A percentile compares a stretch with the other conserved stretches of the same genome.
Conservation (phyloP, 192 early-diverging fungal genomes). For the Backusella macrospora region DNA sequence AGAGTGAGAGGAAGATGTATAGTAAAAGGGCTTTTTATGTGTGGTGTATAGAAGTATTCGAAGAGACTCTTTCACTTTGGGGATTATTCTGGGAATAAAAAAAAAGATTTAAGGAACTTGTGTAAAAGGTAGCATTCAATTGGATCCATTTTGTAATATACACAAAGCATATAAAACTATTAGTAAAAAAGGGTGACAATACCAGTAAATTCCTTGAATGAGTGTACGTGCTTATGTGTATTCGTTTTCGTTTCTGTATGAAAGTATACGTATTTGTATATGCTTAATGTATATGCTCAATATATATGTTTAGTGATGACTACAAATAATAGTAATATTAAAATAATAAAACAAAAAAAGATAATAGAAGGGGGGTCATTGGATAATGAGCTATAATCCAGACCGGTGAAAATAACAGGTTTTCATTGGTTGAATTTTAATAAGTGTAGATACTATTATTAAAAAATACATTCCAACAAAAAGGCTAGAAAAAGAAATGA, state of each 20-base stretch:
- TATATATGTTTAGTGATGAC: too few relatives aligned
- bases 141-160: neutral
- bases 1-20: neutral
- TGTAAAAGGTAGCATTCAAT: neutral
- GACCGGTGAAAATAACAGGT: too few relatives aligned
- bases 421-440: too few relatives aligned
- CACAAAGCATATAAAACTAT: neutral
- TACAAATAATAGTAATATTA: too few relatives aligned
- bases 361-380: neutral
- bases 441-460: too few relatives aligned
- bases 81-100: slow-evolving; percentile 3
- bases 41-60: too few relatives aligned
- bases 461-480: too few relatives aligned
- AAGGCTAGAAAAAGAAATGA: too few relatives aligned
- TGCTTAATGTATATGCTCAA: neutral
- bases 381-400: neutral
- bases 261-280: neutral
- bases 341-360: neutral
- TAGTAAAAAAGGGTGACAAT: neutral
- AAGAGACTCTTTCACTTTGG: neutral
- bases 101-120: neutral
- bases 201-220: neutral
- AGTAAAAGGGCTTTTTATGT: too few relatives aligned
- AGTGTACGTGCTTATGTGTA: neutral
- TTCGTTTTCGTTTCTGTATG: neutral